Percentiles rank a stretch among this genome's conserved stretches.
Conservation (phyloP, 768 basidiomycete genomes). For the Naematelia aurantialba region DNA sequence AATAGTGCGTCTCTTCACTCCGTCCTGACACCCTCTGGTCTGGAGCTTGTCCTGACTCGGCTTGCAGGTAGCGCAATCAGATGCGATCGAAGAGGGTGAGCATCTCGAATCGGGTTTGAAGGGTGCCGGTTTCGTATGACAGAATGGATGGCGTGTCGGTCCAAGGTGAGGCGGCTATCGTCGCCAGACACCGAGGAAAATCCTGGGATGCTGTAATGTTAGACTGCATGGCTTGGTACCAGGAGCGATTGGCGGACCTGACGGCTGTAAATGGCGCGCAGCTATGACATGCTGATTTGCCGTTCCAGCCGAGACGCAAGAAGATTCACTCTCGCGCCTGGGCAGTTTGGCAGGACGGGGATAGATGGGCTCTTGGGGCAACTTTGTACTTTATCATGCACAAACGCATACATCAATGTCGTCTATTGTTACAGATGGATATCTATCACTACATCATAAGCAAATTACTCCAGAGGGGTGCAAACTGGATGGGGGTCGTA, state of each 20-base stretch:
- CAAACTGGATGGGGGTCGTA: too few relatives aligned
- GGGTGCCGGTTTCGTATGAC: conserved; percentile 14
- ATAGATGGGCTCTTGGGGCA: background rate
- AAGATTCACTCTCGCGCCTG: conserved; percentile 52
- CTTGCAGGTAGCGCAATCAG: conserved; percentile 51
- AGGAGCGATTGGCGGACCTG: too few relatives aligned
- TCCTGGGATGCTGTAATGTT: too few relatives aligned
- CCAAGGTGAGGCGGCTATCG: background rate
- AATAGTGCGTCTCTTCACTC: conserved; percentile 45
- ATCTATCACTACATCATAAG: too few relatives aligned
- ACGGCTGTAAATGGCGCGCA: too few relatives aligned
- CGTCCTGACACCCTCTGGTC: background rate
- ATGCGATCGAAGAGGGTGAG: conserved; percentile 53
- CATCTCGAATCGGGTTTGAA: conserved; percentile 16
- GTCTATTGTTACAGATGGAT: background rate
- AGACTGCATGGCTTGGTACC: too few relatives aligned
- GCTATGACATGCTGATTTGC: conserved; percentile 7
- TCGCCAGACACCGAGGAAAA: too few relatives aligned
- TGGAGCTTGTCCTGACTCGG: background rate
- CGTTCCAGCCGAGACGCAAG: conserved; percentile 47
- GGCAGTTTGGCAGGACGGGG: conserved; percentile 39
- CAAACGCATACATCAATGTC: background rate
- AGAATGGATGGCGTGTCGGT: background rate
- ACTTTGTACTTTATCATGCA: background rate
- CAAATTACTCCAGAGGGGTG: too few relatives aligned